phyloP scores from a whole-genome alignment of 2,329 filamentous ascomycete species.

The Phyllosticta citrichinensis region DNA sequence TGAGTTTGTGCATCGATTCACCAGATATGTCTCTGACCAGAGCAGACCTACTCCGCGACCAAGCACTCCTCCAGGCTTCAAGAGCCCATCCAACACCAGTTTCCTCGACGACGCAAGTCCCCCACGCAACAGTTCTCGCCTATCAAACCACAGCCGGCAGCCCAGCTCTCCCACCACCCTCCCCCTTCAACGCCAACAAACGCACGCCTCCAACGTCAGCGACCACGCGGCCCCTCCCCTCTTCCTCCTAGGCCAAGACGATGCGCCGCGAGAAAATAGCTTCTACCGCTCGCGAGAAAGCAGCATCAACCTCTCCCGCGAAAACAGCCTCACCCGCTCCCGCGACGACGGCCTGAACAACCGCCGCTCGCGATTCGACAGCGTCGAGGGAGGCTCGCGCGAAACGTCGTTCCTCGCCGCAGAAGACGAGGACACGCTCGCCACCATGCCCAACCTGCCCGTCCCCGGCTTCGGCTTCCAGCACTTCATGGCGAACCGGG shows the following conservation, averaged over 20 bases:
- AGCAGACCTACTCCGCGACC: background rate
- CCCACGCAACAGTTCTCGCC: background rate
- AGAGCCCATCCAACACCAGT: background rate
- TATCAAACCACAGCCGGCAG: background rate
- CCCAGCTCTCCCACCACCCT: background rate
- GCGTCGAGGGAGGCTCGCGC: background rate
- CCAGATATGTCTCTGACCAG: slow-evolving; percentile 14
- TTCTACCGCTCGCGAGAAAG: background rate
- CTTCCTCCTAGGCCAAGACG: background rate
- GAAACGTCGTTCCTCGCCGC: slow-evolving; percentile 14
- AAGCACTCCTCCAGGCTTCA: slow-evolving; percentile 11
- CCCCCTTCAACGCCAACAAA: background rate
- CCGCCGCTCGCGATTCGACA: background rate
- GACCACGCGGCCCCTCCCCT: background rate
- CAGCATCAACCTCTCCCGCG: background rate
- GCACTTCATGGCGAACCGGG: slow-evolving; percentile 27
- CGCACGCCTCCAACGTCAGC: background rate
- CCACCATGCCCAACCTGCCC: slow-evolving; percentile 17
- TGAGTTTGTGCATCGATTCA: background rate
- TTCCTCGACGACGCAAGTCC: slow-evolving; percentile 7
- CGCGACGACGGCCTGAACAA: background rate
- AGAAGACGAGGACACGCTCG: slow-evolving; percentile 17
- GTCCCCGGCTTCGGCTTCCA: slow-evolving; percentile 30
- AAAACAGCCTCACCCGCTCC: background rate
- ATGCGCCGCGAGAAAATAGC: background rate